Conservation (phyloP, 768 basidiomycete genomes). For the Mycena vulgaris region DNA sequence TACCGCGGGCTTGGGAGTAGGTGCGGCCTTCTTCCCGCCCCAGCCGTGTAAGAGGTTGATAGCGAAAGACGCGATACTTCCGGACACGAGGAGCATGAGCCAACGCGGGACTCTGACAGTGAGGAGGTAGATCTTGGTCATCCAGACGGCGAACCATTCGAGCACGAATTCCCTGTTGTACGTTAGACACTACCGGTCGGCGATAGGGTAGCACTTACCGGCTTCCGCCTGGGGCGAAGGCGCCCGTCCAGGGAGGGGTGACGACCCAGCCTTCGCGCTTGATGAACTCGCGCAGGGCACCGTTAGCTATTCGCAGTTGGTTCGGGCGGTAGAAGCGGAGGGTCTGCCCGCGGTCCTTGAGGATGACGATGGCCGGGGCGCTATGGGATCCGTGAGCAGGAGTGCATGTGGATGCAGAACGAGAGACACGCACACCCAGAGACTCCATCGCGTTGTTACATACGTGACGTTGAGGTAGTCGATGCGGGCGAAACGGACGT, state of each 20-base stretch:
- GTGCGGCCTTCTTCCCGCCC: slow-evolving; percentile 1
- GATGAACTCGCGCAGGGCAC: slow-evolving; percentile 77
- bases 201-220: slow-evolving; percentile 58
- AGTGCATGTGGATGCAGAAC: slow-evolving; percentile 10
- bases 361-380: slow-evolving; percentile 82
- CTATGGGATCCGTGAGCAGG: slow-evolving; percentile 54
- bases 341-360: slow-evolving; percentile 79
- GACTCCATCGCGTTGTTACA: slow-evolving; percentile 87
- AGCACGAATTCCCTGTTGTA: slow-evolving; percentile 67
- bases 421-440: slow-evolving; percentile 80
- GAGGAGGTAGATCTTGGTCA: slow-evolving; percentile 71
- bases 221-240: slow-evolving; percentile 83
- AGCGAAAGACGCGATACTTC: slow-evolving; percentile 75
- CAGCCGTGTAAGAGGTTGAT: slow-evolving; percentile 74
- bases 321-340: slow-evolving; percentile 87
- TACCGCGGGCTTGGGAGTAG: slow-evolving; percentile 3
- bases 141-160: slow-evolving; percentile 65
- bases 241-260: slow-evolving; percentile 77
- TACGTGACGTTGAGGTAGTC: slow-evolving; percentile 90
- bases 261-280: slow-evolving; percentile 73
- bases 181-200: slow-evolving; percentile 12
- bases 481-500: slow-evolving; percentile 88
- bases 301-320: slow-evolving; percentile 71
- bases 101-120: slow-evolving; percentile 76
- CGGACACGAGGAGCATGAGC: slow-evolving; percentile 77